These are phyloP conservation scores for Pythium volutum DNA, from an alignment of 352 stramenopile species.

Conservation along the genomic window DNA sequence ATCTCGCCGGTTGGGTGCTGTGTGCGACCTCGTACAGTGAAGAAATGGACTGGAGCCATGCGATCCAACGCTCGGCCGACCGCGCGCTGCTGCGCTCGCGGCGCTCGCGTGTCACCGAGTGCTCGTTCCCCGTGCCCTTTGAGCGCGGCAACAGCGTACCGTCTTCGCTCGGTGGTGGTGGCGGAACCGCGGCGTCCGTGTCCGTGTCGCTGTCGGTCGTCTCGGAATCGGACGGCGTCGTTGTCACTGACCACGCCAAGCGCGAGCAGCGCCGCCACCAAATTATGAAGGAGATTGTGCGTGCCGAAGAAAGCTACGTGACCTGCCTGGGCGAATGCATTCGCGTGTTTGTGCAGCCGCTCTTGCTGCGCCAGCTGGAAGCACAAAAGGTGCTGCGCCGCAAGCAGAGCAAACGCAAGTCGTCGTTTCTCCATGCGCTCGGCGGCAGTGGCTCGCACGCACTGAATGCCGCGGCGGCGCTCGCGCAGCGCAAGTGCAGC, in stretches of 20 bases:
- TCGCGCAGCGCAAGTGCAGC: slow-evolving; percentile 37
- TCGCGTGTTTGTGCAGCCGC: slow-evolving; percentile 75
- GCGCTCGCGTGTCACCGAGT: slow-evolving; percentile 57
- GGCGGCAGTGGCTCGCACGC: slow-evolving; percentile 38
- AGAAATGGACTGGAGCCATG: slow-evolving; percentile 58
- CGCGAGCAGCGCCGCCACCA: slow-evolving; percentile 60
- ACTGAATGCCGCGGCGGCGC: slow-evolving; percentile 25
- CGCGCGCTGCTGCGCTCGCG: slow-evolving; percentile 57
- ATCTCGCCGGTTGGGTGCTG: slow-evolving; percentile 66
- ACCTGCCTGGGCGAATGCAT: slow-evolving; percentile 82
- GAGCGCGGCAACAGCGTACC: slow-evolving; percentile 37
- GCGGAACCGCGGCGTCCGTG: no score
- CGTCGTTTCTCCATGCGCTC: slow-evolving; percentile 54
- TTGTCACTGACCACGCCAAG: slow-evolving; percentile 47
- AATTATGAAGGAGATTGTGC: slow-evolving; percentile 83
- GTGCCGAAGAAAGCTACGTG: slow-evolving; percentile 83
- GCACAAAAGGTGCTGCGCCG: slow-evolving; percentile 60
- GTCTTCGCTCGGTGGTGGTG: background rate
- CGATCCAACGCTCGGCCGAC: slow-evolving; percentile 68
- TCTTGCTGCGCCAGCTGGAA: slow-evolving; percentile 77
- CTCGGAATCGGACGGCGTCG: slow-evolving; percentile 22
- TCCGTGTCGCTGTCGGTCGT: background rate
- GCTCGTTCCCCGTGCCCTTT: slow-evolving; percentile 38
- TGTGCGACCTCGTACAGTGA: slow-evolving; percentile 62
- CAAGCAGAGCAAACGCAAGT: slow-evolving; percentile 62